Evolutionary conservation across 225 moss, liverwort and hornwort species (phyloP), one percentile per base, ranked within the genome.

Genomic region (Marchantia paleacea): DNA sequence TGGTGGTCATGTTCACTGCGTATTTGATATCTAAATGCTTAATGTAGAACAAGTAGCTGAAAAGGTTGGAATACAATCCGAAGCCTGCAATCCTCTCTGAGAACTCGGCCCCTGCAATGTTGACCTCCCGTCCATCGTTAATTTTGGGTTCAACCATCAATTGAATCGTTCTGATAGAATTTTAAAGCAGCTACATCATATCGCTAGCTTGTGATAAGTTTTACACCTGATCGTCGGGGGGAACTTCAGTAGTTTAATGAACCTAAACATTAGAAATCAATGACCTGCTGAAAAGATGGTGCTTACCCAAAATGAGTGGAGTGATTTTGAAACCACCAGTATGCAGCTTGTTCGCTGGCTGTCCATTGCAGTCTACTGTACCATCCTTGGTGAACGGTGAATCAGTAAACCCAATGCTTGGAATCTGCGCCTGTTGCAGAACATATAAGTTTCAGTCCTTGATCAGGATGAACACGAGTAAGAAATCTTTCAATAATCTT

Each of bases 1-100:
- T 64, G 8, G 78, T 78, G 26, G 55, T 66, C 14, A 78, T 64
- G 64, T 78, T 78, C 20, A n/a, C 10, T 10, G 64, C 64, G n/a
- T 64, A 18, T 64, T 18, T n/a, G 3, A 64, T 1, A 64, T 64
- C 20, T 18, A 64, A 20, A 24, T 64, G 64, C 64, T 64, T 64
- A 0, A 1, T 1, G 18, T 20, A 19, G n/a, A 24, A 18, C 10
- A 64, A 24, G n/a, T 64, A 64, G n/a, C 20, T 64, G n/a, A 64
- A 19, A n/a, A 64, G 1, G 24, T 64, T 64, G 9, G n/a, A 9
- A 9, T 9, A 10, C 10, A 64, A 0, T 20, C 8, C 64, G n/a
- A 64, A 20, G 64, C 64, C 64, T n/a, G 64, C 64, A 9, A 24
- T 8, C n/a, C 64, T 64, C 64, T 64, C 64, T 19, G 64, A 18